Evolutionary conservation across 1,284 basidiomycete species (phyloP), one percentile per base, ranked within the genome.

Genomic region (Nidula niveotomentosa): DNA sequence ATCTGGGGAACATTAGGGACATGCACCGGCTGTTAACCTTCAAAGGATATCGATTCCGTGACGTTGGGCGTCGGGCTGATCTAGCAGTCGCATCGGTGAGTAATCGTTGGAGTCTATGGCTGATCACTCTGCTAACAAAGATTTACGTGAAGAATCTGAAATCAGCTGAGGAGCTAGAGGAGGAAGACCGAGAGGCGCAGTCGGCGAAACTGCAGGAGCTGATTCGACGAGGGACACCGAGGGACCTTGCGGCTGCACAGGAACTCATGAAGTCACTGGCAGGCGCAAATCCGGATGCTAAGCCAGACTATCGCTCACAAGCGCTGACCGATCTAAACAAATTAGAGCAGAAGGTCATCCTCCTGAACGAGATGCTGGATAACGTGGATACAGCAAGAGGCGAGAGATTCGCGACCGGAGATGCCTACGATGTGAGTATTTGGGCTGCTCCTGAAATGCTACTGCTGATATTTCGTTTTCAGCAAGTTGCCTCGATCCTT

Each of bases 151-250:
- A 96, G 90, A 92, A 90, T 59, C 77, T 98, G 34, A 98, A 97
- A 77, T 89, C 93, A 0, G 95, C 96, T 0, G 94, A 96, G 56
- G 96, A 99, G 73, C 85, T 99, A 3, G 97, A 99, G 67, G 89
- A 90, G 60, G 97, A 99, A 68, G 97, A 98, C 69, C 82, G 96
- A 23, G 90, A 89, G 53, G 97, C 96, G 0, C 97, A 99, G 70
- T 90, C 90, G 1, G 96, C 96, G 5, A 99, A 99, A 80, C 79
- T 99, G 33, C 97, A 99, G 75, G 97, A 99, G 69, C 84, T 99
- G 35, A 98, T 99, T 61, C 86, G 97, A 52, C 81, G 97, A 54
- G 97, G 96, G 8, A 97, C 95, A 15, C 97, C 97, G 0, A 85
- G 94, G 57, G 97, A 99, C 71, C 81, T 99, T 6, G 93, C 91